A percentile compares a stretch with the other conserved stretches of the same genome.
Evolutionary conservation across 139 green algal genomes (phyloP).

Genomic region (Desmodesmus armatus): DNA sequence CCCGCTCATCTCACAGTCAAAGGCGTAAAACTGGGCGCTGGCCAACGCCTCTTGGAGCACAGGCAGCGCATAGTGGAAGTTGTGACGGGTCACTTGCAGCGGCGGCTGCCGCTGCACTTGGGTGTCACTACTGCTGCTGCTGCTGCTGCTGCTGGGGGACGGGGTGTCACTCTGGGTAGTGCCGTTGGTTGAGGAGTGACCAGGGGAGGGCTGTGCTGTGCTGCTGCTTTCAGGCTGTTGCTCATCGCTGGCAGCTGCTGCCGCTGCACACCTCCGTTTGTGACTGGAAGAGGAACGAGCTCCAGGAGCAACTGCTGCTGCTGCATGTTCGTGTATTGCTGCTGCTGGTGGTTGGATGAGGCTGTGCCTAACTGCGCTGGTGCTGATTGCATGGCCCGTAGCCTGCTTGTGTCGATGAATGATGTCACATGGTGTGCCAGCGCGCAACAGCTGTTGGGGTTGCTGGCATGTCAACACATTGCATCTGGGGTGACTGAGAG

Average conservation of each 20-base stretch:
- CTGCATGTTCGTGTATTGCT: neutral
- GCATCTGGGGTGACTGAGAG: too few relatives aligned
- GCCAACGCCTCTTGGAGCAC: conserved; percentile 59
- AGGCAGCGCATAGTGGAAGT: conserved; percentile 72
- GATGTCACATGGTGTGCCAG: neutral
- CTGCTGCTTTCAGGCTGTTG: too few relatives aligned
- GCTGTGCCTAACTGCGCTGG: neutral
- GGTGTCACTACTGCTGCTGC: neutral
- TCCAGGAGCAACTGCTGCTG: too few relatives aligned
- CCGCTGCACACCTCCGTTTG: too few relatives aligned
- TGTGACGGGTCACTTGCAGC: conserved; percentile 73
- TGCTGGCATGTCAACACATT: too few relatives aligned
- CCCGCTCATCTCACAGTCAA: conserved; percentile 83
- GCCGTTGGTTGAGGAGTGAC: too few relatives aligned
- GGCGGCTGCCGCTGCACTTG: neutral
- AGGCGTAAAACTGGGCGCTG: conserved; percentile 58
- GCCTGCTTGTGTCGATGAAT: neutral
- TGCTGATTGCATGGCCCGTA: neutral
- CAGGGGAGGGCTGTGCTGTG: too few relatives aligned
- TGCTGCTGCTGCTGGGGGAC: too few relatives aligned
- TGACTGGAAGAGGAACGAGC: too few relatives aligned
- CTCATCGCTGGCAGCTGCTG: too few relatives aligned
- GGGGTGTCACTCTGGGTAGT: too few relatives aligned
- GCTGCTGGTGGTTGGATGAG: neutral
- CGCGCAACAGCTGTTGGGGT: too few relatives aligned